Evolutionary conservation across 2,329 filamentous ascomycete genomes (phyloP).

Genomic region (Colletotrichum tofieldiae): DNA sequence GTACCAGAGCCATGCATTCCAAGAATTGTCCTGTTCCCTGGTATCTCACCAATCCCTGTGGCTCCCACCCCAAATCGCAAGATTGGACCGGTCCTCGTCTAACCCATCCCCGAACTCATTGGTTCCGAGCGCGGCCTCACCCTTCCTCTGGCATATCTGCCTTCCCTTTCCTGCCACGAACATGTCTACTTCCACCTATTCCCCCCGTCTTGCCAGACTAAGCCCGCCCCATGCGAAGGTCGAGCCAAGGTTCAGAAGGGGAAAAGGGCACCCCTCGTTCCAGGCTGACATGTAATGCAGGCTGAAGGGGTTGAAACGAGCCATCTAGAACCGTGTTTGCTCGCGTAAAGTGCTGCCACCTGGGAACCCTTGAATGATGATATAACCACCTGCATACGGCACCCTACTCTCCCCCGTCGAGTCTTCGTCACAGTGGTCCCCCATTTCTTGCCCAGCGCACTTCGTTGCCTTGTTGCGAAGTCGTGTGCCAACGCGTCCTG

Average conservation of each 20-base stretch:
- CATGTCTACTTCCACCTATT: slow-evolving; percentile 11
- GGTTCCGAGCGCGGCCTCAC: slow-evolving; percentile 12
- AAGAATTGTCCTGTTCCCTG: slow-evolving; percentile 14
- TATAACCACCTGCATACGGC: slow-evolving; percentile 8
- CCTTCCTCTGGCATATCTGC: slow-evolving; percentile 3
- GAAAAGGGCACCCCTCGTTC: slow-evolving; percentile 4
- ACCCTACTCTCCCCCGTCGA: neutral
- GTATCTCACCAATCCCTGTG: slow-evolving; percentile 29
- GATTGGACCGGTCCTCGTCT: slow-evolving; percentile 23
- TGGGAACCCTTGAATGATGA: slow-evolving; percentile 16
- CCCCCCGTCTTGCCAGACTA: slow-evolving; percentile 24
- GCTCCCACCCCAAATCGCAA: slow-evolving; percentile 18
- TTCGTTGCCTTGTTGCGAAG: slow-evolving; percentile 7
- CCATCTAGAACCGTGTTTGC: slow-evolving; percentile 31
- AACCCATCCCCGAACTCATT: slow-evolving; percentile 11
- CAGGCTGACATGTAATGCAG: slow-evolving; percentile 12
- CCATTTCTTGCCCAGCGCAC: neutral
- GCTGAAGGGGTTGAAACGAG: slow-evolving; percentile 39
- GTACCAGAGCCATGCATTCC: slow-evolving; percentile 25
- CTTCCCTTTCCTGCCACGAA: slow-evolving; percentile 32
- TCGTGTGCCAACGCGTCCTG: slow-evolving; percentile 1
- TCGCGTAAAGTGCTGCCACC: slow-evolving; percentile 38
- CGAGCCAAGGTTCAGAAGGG: neutral
- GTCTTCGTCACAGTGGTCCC: neutral
- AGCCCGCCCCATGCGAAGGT: slow-evolving; percentile 3